These are phyloP conservation scores for Prunus dulcis DNA, from an alignment of 306 rosid genomes.

Conservation along the genomic window DNA sequence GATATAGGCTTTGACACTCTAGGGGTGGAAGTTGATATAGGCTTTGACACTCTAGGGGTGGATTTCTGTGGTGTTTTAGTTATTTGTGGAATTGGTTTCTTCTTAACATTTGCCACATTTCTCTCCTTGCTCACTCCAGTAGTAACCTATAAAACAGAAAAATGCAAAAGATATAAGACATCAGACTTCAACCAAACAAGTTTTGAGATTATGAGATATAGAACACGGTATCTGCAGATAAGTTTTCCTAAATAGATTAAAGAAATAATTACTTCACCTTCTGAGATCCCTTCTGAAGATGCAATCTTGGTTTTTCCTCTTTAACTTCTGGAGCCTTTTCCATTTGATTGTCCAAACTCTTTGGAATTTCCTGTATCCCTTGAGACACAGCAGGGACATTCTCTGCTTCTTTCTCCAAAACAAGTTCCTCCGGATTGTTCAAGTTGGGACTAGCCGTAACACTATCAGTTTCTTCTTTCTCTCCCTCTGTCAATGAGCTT, in stretches of 20 bases:
- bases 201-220: neutral
- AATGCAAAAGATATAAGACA: slow-evolving; percentile 17
- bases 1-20: slow-evolving; percentile 44
- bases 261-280: slow-evolving; percentile 42
- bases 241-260: neutral
- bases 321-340: slow-evolving; percentile 45
- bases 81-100: slow-evolving; percentile 45
- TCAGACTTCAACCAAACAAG: slow-evolving; percentile 7
- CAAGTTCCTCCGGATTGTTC: slow-evolving; percentile 41
- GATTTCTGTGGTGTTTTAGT: slow-evolving; percentile 49
- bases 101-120: slow-evolving; percentile 46
- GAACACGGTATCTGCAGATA: neutral
- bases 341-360: slow-evolving; percentile 32
- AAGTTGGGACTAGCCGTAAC: slow-evolving; percentile 31
- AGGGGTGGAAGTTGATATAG: slow-evolving; percentile 30
- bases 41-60: slow-evolving; percentile 7
- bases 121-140: slow-evolving; percentile 43
- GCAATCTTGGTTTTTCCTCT: slow-evolving; percentile 29
- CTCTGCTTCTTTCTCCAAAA: slow-evolving; percentile 36
- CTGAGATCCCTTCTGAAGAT: slow-evolving; percentile 40
- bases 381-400: slow-evolving; percentile 32
- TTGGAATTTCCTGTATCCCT: slow-evolving; percentile 41
- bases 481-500: slow-evolving; percentile 34
- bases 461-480: slow-evolving; percentile 36
- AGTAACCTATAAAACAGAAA: slow-evolving; percentile 48